These are phyloP conservation scores for Plantago coronopus DNA, from an alignment of 305 asterid genomes.

Conservation along the genomic window DNA sequence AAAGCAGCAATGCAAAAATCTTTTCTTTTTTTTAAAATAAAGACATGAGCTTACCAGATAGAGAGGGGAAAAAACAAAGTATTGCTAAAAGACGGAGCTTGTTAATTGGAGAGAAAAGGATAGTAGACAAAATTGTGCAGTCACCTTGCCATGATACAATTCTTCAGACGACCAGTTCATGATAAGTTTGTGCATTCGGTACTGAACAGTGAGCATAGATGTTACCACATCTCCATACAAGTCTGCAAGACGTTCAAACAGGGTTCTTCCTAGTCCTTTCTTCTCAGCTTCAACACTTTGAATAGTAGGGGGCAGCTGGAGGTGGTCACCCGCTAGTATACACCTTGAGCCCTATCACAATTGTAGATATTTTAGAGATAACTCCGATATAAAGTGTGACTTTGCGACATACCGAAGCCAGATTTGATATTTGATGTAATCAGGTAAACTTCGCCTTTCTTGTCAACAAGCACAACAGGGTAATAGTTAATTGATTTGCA, in stretches of 20 bases:
- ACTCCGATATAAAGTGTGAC: too few relatives aligned
- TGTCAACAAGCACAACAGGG: too few relatives aligned
- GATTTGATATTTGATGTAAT: too few relatives aligned
- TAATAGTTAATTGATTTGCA: too few relatives aligned
- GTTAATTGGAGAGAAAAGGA: background rate
- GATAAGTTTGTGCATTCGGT: constrained; percentile 92
- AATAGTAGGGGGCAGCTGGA: constrained; percentile 98
- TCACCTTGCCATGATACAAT: constrained; percentile 87
- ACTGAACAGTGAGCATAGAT: constrained; percentile 98
- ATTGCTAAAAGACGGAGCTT: too few relatives aligned
- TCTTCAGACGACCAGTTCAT: constrained; percentile 96
- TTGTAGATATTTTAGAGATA: constrained; percentile 17
- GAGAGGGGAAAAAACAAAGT: too few relatives aligned
- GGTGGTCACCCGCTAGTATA: constrained; percentile 90
- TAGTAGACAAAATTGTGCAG: constrained; percentile 4
- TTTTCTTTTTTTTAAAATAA: too few relatives aligned
- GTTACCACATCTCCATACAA: constrained; percentile 72
- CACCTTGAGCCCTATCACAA: constrained; percentile 79
- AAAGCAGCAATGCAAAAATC: background rate
- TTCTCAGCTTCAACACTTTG: constrained; percentile 97
- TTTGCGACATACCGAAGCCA: too few relatives aligned
- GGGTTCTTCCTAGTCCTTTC: constrained; percentile 90
- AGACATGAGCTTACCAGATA: background rate
- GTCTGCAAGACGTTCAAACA: constrained; percentile 89
- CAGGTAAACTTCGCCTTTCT: too few relatives aligned